These are phyloP conservation scores for Butyriboletus loyo DNA, from an alignment of 768 basidiomycete species.

Conservation along the genomic window DNA sequence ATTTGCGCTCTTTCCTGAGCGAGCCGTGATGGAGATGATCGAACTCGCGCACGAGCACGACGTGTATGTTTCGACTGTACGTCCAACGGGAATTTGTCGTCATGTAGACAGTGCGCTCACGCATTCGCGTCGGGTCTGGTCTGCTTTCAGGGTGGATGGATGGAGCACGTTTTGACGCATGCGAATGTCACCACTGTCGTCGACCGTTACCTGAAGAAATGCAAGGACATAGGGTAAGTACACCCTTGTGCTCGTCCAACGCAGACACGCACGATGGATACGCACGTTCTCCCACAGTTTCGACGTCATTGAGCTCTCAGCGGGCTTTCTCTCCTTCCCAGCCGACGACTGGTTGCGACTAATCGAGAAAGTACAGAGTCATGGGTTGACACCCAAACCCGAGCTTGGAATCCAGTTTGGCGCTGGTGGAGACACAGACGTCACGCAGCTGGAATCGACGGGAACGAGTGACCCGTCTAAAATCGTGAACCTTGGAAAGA, in stretches of 20 bases:
- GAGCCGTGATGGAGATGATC: slow-evolving; percentile 36
- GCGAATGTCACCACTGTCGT: slow-evolving; percentile 1
- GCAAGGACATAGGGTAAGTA: slow-evolving; percentile 11
- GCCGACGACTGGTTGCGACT: slow-evolving; percentile 41
- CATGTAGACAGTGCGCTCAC: background rate
- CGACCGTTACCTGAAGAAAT: slow-evolving; percentile 15
- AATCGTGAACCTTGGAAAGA: slow-evolving; percentile 38
- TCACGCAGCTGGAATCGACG: slow-evolving; percentile 36
- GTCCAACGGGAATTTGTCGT: slow-evolving; percentile 9
- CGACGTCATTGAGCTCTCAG: slow-evolving; percentile 44
- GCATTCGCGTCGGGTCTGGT: background rate
- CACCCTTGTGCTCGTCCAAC: background rate
- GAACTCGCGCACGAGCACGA: slow-evolving; percentile 40
- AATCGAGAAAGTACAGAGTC: slow-evolving; percentile 37
- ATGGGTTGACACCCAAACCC: slow-evolving; percentile 43
- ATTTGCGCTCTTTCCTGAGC: slow-evolving; percentile 42
- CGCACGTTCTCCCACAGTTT: slow-evolving; percentile 27
- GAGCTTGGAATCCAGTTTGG: slow-evolving; percentile 47
- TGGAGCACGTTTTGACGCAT: slow-evolving; percentile 14
- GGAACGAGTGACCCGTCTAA: slow-evolving; percentile 28
- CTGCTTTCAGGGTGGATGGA: slow-evolving; percentile 12
- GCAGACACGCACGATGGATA: background rate
- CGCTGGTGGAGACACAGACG: slow-evolving; percentile 41
- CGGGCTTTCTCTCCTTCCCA: slow-evolving; percentile 45
- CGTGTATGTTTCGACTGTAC: slow-evolving; percentile 42